A percentile compares a stretch with the other conserved stretches of the same genome.
Evolutionary conservation across 1,284 basidiomycete genomes (phyloP).

Genomic region (Ganoderma sinense): DNA sequence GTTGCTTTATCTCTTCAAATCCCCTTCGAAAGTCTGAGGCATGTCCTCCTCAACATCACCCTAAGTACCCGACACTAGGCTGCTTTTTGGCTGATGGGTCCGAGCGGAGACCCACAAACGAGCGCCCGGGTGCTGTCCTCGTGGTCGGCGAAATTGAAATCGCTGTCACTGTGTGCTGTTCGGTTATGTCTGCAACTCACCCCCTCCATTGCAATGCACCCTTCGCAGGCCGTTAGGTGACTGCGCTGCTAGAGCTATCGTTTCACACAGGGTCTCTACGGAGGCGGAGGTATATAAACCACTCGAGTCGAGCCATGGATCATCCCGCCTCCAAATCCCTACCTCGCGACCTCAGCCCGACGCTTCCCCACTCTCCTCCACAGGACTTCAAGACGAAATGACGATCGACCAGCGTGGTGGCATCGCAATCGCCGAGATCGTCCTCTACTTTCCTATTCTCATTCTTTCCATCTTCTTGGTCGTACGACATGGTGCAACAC

Average conservation of each 20-base stretch:
- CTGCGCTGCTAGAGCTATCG: not conserved
- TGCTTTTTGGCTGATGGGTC: not conserved
- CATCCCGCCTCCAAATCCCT: not conserved
- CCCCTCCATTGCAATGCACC: not conserved
- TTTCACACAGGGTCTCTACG: not conserved
- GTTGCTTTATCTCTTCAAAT: not conserved
- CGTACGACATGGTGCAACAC: slow-evolving; percentile 20
- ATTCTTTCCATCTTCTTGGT: slow-evolving; percentile 16
- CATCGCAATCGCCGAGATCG: slow-evolving; percentile 24
- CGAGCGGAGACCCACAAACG: not conserved
- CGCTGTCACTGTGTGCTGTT: not conserved
- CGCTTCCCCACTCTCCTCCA: not conserved
- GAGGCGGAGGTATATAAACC: not conserved
- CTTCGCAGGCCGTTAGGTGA: not conserved
- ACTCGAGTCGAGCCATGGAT: not conserved
- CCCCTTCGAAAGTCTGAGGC: not conserved
- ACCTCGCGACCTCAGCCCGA: not conserved
- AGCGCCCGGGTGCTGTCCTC: not conserved
- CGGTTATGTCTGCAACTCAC: not conserved
- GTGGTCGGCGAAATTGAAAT: not conserved
- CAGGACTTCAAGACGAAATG: not conserved
- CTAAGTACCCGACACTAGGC: not conserved
- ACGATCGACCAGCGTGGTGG: slow-evolving; percentile 26
- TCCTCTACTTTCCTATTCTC: slow-evolving; percentile 27
- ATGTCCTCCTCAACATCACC: not conserved